phyloP scores from a whole-genome alignment of 78 protist genomes.

The Dictyostelium brefeldianum region DNA sequence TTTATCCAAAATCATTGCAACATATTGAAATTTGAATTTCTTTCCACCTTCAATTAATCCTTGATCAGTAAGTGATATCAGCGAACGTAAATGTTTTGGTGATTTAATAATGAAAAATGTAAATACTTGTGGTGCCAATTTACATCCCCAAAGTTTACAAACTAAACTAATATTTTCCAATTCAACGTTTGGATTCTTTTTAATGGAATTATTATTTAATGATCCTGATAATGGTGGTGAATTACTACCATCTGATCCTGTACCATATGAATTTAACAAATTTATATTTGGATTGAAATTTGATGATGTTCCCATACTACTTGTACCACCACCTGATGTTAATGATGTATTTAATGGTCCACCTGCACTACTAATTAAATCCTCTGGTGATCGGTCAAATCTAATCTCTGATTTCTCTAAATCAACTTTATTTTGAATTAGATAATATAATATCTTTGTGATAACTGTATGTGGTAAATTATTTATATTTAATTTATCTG shows the following conservation, averaged over 20 bases:
- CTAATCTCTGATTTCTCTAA: constrained; percentile 52
- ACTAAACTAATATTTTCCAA: constrained; percentile 43
- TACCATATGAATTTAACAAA: background rate
- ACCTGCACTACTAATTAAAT: background rate
- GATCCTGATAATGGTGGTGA: background rate
- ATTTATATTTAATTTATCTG: constrained; percentile 13
- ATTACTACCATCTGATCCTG: background rate
- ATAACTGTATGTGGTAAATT: constrained; percentile 58
- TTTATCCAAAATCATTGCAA: constrained; percentile 66
- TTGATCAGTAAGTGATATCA: constrained; percentile 16
- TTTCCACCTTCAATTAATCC: constrained; percentile 65
- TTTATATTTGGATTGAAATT: background rate
- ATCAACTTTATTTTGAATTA: constrained; percentile 36
- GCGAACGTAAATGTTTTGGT: constrained; percentile 42
- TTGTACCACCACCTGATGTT: background rate
- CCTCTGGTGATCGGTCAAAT: constrained; percentile 22
- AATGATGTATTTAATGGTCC: background rate
- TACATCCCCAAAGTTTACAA: constrained; percentile 70
- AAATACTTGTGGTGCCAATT: constrained; percentile 68
- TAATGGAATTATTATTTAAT: background rate
- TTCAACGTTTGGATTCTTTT: constrained; percentile 38
- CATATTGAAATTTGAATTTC: constrained; percentile 32
- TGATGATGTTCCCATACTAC: background rate
- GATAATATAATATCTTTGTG: constrained; percentile 12
- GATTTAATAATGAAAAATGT: constrained; percentile 51